These are phyloP conservation scores for Vigna angularis DNA, from an alignment of 306 rosid genomes.

Conservation along the genomic window DNA sequence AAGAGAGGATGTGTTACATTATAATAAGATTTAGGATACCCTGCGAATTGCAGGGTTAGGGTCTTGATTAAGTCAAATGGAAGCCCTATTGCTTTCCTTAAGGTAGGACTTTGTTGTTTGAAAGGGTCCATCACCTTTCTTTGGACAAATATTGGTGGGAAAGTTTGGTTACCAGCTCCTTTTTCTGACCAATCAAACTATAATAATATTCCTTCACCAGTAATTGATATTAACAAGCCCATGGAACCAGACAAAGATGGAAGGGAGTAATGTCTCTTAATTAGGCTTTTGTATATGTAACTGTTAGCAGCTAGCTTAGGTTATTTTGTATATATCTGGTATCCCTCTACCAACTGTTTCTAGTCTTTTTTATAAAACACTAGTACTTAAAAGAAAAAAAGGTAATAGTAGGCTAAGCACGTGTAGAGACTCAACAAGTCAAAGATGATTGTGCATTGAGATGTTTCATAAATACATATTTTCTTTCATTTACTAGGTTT, in stretches of 20 bases:
- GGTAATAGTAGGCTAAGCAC: constrained; percentile 43
- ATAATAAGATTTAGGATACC: constrained; percentile 11
- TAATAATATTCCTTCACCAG: constrained; percentile 42
- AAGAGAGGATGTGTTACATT: neutral
- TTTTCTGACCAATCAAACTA: constrained; percentile 65
- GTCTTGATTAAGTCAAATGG: constrained; percentile 65
- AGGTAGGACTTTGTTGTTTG: constrained; percentile 52
- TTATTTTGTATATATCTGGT: no score
- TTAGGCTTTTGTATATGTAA: constrained; percentile 14
- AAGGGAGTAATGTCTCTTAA: constrained; percentile 3
- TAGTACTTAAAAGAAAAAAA: no score
- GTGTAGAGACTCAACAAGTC: constrained; percentile 57
- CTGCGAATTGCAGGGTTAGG: constrained; percentile 20
- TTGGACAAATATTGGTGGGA: constrained; percentile 68
- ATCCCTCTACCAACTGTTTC: no score
- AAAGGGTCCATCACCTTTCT: constrained; percentile 57
- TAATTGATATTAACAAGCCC: constrained; percentile 38
- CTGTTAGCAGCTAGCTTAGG: no score
- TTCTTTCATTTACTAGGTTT: constrained; percentile 38
- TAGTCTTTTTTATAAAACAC: no score
- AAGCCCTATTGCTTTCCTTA: constrained; percentile 50
- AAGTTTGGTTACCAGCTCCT: constrained; percentile 93
- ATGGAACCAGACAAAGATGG: constrained; percentile 28
- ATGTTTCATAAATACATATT: constrained; percentile 25
- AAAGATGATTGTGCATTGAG: constrained; percentile 46